A percentile compares a stretch with the other conserved stretches of the same genome.
phyloP scores from a whole-genome alignment of 805 yeast genomes.

The Metschnikowia cerradonensis region DNA sequence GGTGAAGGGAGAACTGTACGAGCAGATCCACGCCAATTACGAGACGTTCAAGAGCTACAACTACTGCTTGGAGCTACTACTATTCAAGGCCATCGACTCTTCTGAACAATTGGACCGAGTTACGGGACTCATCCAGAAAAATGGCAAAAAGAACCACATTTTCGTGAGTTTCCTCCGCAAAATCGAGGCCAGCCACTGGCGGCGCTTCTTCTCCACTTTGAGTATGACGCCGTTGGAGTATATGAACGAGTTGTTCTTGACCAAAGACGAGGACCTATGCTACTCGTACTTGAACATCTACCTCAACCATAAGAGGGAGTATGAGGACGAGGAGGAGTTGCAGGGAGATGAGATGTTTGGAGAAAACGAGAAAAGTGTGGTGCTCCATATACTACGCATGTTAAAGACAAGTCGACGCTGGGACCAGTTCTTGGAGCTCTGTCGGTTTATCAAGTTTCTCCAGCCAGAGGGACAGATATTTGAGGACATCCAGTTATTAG shows the following conservation, averaged over 20 bases:
- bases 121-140: conserved; percentile 17
- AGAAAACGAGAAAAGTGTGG: conserved; percentile 36
- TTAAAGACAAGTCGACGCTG: conserved; percentile 39
- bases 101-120: conserved; percentile 12
- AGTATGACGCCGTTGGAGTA: conserved; percentile 43
- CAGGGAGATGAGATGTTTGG: conserved; percentile 5
- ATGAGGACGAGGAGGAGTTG: conserved; percentile 5
- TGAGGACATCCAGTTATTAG: conserved; percentile 1
- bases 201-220: conserved; percentile 40
- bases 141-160: conserved; percentile 26
- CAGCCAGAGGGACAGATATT: conserved; percentile 39
- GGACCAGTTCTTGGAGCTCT: conserved; percentile 53
- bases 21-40: conserved; percentile 33
- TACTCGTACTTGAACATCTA: conserved; percentile 52
- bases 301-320: conserved; percentile 45
- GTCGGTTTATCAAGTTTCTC: conserved; percentile 50
- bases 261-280: conserved; percentile 43
- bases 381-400: conserved; percentile 41
- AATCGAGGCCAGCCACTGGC: conserved; percentile 55
- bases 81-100: conserved; percentile 30
- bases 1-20: conserved; percentile 14
- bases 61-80: conserved; percentile 47
- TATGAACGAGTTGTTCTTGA: conserved; percentile 38
- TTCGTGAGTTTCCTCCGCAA: conserved; percentile 55
- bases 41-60: conserved; percentile 39